Conservation (phyloP, 768 basidiomycete genomes). For the Dioszegia crocea region DNA sequence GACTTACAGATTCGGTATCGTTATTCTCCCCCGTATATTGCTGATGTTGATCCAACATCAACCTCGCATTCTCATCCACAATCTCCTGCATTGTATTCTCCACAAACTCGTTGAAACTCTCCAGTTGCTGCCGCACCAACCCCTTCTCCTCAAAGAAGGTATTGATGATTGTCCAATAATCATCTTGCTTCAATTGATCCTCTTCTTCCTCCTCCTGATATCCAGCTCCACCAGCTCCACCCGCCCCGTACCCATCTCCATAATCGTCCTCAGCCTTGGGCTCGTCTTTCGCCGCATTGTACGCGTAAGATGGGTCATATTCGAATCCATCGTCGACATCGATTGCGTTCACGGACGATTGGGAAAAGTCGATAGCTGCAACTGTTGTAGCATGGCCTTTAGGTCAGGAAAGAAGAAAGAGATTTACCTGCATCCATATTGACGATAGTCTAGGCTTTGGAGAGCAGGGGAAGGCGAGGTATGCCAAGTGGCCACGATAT, state of each 20-base stretch:
- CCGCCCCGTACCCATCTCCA: constrained; percentile 9
- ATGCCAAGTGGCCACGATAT: no score
- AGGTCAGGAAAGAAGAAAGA: not conserved
- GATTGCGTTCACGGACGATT: not conserved
- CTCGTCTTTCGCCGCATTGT: constrained; percentile 11
- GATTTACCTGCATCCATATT: constrained; percentile 44
- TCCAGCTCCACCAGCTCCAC: no score
- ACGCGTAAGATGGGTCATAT: constrained; percentile 17
- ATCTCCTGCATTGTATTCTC: constrained; percentile 99
- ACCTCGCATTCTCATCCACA: constrained; percentile 91
- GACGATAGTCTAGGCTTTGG: not conserved
- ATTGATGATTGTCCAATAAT: constrained; percentile 67
- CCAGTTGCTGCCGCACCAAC: constrained; percentile 93
- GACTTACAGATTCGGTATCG: constrained; percentile 50
- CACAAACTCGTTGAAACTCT: constrained; percentile 97
- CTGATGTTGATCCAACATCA: constrained; percentile 92
- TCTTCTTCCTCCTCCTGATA: constrained; percentile 21
- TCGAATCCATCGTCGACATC: constrained; percentile 23
- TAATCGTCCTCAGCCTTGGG: constrained; percentile 7
- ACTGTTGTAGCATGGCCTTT: constrained; percentile 16
- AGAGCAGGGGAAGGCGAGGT: not conserved
- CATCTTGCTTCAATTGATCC: constrained; percentile 39
- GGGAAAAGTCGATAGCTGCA: constrained; percentile 17
- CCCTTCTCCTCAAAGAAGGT: constrained; percentile 97
- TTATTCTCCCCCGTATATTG: constrained; percentile 85